Evolutionary conservation across 805 yeast species (phyloP), one percentile per base, ranked within the genome.

Genomic region (Danielozyma ontarioensis): DNA sequence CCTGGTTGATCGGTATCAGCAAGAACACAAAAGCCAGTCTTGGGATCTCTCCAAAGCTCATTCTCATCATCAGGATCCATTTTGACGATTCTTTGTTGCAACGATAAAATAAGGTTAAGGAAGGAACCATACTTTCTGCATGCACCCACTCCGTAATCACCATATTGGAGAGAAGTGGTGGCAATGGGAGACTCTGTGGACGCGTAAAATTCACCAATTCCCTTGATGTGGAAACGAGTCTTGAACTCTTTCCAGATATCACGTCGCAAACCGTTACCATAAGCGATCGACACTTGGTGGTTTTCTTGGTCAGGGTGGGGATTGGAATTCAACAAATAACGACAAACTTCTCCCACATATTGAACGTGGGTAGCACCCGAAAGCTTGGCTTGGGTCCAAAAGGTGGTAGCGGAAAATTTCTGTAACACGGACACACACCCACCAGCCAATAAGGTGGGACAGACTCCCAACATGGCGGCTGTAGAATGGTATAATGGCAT

Each of bases 401-500:
- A 87, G 3, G 84, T 76, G 3, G 82, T 70, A 5, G 90, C 80
- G 1, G 95, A 83, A 55, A 90, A 89, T 55, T 83, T 85, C 42
- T 79, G 80, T 17, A 90, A 79, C 16, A 90, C 56, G 0, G 93
- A 83, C 30, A 83, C 75, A 42, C 88, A 76, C 1, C 83, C 93
- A 31, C 95, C 95, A 27, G 61, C 64, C 19, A 71, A 46, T 30
- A 76, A 57, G 0, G 80, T 67, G 1, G 95, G 88, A 50, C 89
- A 69, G 4, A 82, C 76, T 10, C 96, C 96, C 34, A 89, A 61
- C 58, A 87, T 72, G 0, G 96, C 83, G 3, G 96, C 97, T 0
- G 97, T 89, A 1, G 96, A 86, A 57, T 89, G 97, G 53, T 90
- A 89, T 39, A 90, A 64, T 2, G 97, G 97, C 97, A 89, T 89